Conservation (phyloP, 345 rosid genomes). For the Dovyalis caffra region DNA sequence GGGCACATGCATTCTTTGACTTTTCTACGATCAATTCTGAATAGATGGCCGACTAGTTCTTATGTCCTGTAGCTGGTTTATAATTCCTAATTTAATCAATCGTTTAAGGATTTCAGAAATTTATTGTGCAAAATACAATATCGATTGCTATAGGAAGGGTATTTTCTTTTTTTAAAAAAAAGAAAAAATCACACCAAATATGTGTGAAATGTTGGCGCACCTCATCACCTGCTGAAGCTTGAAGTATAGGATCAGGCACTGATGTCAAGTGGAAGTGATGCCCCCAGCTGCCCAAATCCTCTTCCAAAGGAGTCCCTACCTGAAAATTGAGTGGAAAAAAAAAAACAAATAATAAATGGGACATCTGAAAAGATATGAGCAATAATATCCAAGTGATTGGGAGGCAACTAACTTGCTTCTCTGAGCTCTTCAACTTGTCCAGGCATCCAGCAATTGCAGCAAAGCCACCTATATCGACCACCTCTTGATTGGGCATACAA, state of each 20-base stretch:
- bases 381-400: not conserved
- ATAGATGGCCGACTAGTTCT: not conserved
- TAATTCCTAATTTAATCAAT: too few relatives aligned
- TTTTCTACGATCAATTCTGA: not conserved
- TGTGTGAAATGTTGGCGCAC: slow-evolving; percentile 29
- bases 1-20: not conserved
- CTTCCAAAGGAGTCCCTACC: slow-evolving; percentile 89
- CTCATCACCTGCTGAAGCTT: slow-evolving; percentile 96
- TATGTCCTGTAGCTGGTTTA: not conserved
- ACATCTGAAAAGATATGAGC: not conserved
- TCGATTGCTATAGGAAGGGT: not conserved
- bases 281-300: slow-evolving; percentile 88
- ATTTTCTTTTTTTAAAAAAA: too few relatives aligned
- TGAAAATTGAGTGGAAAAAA: slow-evolving; percentile 35
- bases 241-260: slow-evolving; percentile 80
- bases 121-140: not conserved
- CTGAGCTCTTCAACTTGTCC: slow-evolving; percentile 64
- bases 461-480: slow-evolving; percentile 75
- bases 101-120: not conserved
- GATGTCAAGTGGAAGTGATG: slow-evolving; percentile 73
- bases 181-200: not conserved
- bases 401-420: slow-evolving; percentile 61
- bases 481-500: slow-evolving; percentile 34
- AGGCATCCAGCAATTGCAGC: slow-evolving; percentile 73
- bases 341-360: slow-evolving; percentile 11